phyloP scores from a whole-genome alignment of 208 protist genomes.

The Acanthamoeba castellanii region DNA sequence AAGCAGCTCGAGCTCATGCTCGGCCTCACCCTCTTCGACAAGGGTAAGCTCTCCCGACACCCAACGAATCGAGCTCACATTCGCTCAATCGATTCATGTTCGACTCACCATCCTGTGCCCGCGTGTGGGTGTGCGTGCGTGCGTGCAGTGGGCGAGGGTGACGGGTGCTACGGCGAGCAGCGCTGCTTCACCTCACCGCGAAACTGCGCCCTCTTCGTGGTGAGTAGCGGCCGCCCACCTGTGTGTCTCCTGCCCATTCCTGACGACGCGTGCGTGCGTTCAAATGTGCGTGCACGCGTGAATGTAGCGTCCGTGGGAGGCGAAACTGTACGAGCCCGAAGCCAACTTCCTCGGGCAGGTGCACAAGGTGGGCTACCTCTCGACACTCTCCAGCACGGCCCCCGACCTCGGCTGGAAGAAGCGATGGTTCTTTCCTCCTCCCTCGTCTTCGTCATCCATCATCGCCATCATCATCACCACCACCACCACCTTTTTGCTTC shows the following conservation, averaged over 20 bases:
- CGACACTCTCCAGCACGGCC: neutral
- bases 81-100: neutral
- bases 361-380: constrained; percentile 50
- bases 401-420: constrained; percentile 6
- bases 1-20: constrained; percentile 57
- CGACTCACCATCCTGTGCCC: no score
- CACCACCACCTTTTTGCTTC: no score
- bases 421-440: neutral
- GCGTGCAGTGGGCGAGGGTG: neutral
- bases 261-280: neutral
- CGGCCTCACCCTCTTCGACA: constrained; percentile 37
- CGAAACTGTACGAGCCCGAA: constrained; percentile 37
- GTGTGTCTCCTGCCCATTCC: neutral
- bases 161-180: constrained; percentile 3
- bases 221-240: neutral
- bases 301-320: constrained; percentile 23
- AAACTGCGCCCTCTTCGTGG: neutral
- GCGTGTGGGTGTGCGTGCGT: no score
- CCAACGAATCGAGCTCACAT: neutral
- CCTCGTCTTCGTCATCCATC: neutral
- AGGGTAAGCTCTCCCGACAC: neutral
- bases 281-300: neutral
- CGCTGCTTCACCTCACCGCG: constrained; percentile 6
- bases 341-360: constrained; percentile 30
- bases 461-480: no score